Percentiles rank a stretch among this genome's conserved stretches.
phyloP scores from a whole-genome alignment of 129 eudicot species.

The Flaveria bidentis region DNA sequence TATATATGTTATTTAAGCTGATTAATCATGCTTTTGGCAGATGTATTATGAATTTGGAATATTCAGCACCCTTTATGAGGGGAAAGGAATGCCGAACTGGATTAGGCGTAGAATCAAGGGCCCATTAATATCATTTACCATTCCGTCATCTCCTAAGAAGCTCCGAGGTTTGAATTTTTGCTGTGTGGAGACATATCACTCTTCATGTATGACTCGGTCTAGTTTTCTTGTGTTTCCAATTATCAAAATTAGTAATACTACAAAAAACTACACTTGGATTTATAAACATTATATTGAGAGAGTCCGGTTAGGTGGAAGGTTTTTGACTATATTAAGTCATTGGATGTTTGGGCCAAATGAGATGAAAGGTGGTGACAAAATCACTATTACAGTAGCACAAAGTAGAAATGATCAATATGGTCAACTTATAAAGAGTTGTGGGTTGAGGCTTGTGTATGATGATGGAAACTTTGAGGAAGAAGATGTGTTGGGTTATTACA shows the following conservation, averaged over 20 bases:
- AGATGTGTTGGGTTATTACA: background rate
- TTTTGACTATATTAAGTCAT: background rate
- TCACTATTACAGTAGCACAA: background rate
- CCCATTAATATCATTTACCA: conserved; percentile 14
- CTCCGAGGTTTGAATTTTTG: conserved; percentile 1
- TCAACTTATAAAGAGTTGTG: background rate
- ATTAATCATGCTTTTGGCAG: background rate
- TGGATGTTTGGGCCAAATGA: conserved; percentile 11
- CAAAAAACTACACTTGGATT: background rate
- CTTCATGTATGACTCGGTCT: background rate
- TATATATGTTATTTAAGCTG: background rate
- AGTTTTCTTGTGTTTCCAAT: background rate
- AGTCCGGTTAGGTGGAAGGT: background rate
- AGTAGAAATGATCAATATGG: background rate
- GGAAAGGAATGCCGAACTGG: conserved; percentile 8
- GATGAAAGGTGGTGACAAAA: conserved; percentile 12
- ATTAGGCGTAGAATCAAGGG: conserved; percentile 9
- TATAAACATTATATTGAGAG: background rate
- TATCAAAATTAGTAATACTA: conserved; percentile 2
- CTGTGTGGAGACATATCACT: background rate
- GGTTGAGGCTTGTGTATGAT: conserved; percentile 4
- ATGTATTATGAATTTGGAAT: conserved; percentile 5
- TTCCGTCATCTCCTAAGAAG: conserved; percentile 15
- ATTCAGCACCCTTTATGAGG: background rate
- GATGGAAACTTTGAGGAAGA: background rate